Percentiles rank a stretch among this genome's conserved stretches.
These are phyloP conservation scores for Penicillium sp. DNA, from an alignment of 2,329 filamentous ascomycete genomes.

Conservation along the genomic window DNA sequence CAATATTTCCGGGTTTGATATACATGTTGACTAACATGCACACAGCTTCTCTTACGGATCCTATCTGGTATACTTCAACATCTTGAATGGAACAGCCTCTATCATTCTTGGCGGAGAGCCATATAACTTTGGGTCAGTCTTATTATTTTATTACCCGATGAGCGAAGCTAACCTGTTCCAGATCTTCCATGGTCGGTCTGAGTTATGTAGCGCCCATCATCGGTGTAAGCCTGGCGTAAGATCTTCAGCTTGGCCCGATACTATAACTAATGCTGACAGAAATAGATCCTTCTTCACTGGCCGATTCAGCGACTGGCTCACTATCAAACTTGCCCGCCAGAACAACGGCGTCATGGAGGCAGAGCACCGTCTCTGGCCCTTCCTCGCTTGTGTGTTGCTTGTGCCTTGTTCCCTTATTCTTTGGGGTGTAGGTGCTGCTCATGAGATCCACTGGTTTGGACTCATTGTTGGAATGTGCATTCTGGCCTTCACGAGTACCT, in stretches of 20 bases:
- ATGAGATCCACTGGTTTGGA: conserved; percentile 45
- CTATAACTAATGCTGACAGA: background rate
- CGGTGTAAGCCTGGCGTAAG: conserved; percentile 35
- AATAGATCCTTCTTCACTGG: conserved; percentile 41
- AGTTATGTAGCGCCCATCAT: conserved; percentile 40
- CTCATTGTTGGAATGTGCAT: conserved; percentile 46
- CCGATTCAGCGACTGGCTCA: conserved; percentile 42
- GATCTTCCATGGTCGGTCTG: conserved; percentile 41
- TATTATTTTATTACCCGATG: background rate
- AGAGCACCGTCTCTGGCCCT: conserved; percentile 45
- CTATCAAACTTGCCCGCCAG: conserved; percentile 40
- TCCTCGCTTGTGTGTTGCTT: conserved; percentile 35
- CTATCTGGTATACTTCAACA: conserved; percentile 43
- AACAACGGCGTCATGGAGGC: conserved; percentile 45
- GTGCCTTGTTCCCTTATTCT: conserved; percentile 38
- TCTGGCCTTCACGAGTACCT: conserved; percentile 42
- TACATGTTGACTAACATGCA: conserved; percentile 4
- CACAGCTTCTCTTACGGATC: conserved; percentile 41
- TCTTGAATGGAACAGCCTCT: conserved; percentile 42
- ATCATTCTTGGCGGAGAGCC: conserved; percentile 38
- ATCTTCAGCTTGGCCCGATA: background rate
- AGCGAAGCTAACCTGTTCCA: conserved; percentile 20
- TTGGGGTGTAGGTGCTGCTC: conserved; percentile 46
- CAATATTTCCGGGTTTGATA: background rate
- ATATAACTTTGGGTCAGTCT: conserved; percentile 38